A percentile compares a stretch with the other conserved stretches of the same genome.
Conservation (phyloP, 202 grass and related monocot genomes). For the Schoenoplectus tabernaemontani region DNA sequence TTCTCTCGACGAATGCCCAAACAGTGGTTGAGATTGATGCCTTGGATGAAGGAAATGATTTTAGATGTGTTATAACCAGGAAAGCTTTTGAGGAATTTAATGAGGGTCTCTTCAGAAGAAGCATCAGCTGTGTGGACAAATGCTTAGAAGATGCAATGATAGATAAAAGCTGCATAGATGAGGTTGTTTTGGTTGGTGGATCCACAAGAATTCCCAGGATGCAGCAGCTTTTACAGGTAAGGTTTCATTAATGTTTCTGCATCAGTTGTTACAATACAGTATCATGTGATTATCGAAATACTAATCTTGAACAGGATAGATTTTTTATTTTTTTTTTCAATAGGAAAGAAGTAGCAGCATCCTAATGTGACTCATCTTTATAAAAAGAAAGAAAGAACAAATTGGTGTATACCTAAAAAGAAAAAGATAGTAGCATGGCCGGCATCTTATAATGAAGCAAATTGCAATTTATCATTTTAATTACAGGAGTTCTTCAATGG, state of each 20-base stretch:
- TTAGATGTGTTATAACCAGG: background rate
- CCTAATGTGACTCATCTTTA: too few species aligned
- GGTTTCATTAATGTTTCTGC: background rate
- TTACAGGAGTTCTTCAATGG: conserved; percentile 73
- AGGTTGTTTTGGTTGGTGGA: conserved; percentile 10
- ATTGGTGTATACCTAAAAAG: too few species aligned
- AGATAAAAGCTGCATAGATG: background rate
- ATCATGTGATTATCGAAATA: background rate
- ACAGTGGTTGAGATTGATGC: conserved; percentile 12
- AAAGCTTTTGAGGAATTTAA: conserved; percentile 8
- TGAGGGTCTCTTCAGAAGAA: background rate
- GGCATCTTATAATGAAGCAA: background rate
- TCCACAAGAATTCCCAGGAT: conserved; percentile 20
- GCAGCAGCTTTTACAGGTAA: conserved; percentile 14
- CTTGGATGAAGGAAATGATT: conserved; percentile 2
- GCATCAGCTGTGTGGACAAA: background rate
- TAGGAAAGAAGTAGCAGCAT: too few species aligned
- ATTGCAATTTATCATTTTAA: background rate
- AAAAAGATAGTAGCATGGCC: background rate
- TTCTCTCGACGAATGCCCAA: conserved; percentile 10
- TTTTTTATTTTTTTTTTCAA: too few species aligned
- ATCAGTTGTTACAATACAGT: background rate
- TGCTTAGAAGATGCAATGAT: conserved; percentile 11
- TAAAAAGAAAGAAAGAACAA: background rate
- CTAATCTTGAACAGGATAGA: background rate